phyloP scores from a whole-genome alignment of 2,329 filamentous ascomycete genomes.

The Arthroderma sp. region DNA sequence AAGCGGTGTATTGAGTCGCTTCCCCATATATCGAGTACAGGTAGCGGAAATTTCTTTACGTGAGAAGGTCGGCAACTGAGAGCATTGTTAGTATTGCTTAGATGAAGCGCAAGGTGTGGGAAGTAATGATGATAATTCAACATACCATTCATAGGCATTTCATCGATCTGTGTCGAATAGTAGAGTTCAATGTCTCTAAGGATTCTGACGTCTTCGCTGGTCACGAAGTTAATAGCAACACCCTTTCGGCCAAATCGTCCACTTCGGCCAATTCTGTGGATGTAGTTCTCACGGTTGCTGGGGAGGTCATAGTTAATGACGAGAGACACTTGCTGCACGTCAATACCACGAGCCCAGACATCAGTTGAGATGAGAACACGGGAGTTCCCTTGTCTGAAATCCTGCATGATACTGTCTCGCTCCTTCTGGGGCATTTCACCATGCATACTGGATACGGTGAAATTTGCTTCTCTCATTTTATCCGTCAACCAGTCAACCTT shows the following conservation, averaged over 20 bases:
- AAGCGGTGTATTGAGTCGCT: background rate
- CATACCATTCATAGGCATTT: constrained; percentile 95
- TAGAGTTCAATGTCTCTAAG: constrained; percentile 93
- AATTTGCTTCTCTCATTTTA: constrained; percentile 98
- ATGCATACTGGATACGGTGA: constrained; percentile 97
- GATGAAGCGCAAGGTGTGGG: background rate
- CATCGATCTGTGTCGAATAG: constrained; percentile 92
- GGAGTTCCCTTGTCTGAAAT: constrained; percentile 93
- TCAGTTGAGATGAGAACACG: constrained; percentile 94
- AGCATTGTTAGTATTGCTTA: constrained; percentile 2
- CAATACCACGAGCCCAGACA: constrained; percentile 95
- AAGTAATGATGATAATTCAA: constrained; percentile 12
- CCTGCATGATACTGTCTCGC: constrained; percentile 97
- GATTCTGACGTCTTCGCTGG: constrained; percentile 93
- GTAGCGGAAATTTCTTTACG: constrained; percentile 7
- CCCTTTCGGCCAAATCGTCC: constrained; percentile 95
- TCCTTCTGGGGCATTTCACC: constrained; percentile 99
- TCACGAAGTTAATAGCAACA: constrained; percentile 99
- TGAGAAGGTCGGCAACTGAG: constrained; percentile 16
- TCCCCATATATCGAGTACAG: background rate
- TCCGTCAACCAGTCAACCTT: constrained; percentile 99
- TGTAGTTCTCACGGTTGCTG: constrained; percentile 98
- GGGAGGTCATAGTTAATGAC: constrained; percentile 99
- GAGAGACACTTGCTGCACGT: constrained; percentile 93
- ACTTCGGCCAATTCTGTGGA: constrained; percentile 92